phyloP scores from a whole-genome alignment of 805 yeast species.

The Teunomyces barrocoloradensis region DNA sequence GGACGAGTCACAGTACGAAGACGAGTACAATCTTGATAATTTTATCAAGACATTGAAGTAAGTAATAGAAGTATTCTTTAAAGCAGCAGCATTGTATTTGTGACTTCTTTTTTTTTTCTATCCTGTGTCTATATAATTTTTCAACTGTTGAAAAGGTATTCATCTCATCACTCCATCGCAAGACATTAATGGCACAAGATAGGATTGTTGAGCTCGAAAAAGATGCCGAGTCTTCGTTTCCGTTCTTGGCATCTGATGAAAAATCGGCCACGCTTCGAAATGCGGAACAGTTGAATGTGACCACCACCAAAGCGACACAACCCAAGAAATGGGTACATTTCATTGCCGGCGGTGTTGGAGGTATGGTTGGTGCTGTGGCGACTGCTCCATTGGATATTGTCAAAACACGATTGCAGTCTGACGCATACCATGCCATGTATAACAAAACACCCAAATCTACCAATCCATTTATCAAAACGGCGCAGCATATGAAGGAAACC shows the following conservation, averaged over 20 bases:
- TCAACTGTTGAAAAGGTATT: not conserved
- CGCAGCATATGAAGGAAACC: slow-evolving; percentile 80
- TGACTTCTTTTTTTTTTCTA: not conserved
- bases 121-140: not conserved
- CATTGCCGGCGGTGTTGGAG: slow-evolving; percentile 92
- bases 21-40: slow-evolving; percentile 90
- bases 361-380: slow-evolving; percentile 94
- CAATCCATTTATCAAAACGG: slow-evolving; percentile 43
- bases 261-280: slow-evolving; percentile 54
- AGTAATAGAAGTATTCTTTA: slow-evolving; percentile 1
- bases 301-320: slow-evolving; percentile 4
- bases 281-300: slow-evolving; percentile 26
- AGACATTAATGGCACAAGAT: slow-evolving; percentile 8
- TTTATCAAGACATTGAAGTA: slow-evolving; percentile 77
- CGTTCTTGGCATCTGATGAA: slow-evolving; percentile 71
- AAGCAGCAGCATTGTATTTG: not conserved
- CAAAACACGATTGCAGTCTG: slow-evolving; percentile 91
- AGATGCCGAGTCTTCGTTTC: slow-evolving; percentile 59
- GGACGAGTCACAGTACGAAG: slow-evolving; percentile 96
- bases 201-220: slow-evolving; percentile 30
- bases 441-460: slow-evolving; percentile 42
- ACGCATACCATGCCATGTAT: slow-evolving; percentile 65
- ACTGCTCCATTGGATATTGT: slow-evolving; percentile 97
- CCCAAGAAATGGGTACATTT: slow-evolving; percentile 63
- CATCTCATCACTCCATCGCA: slow-evolving; percentile 2